phyloP scores from a whole-genome alignment of 108 stramenopile genomes.

The Cyclotella cryptica region DNA sequence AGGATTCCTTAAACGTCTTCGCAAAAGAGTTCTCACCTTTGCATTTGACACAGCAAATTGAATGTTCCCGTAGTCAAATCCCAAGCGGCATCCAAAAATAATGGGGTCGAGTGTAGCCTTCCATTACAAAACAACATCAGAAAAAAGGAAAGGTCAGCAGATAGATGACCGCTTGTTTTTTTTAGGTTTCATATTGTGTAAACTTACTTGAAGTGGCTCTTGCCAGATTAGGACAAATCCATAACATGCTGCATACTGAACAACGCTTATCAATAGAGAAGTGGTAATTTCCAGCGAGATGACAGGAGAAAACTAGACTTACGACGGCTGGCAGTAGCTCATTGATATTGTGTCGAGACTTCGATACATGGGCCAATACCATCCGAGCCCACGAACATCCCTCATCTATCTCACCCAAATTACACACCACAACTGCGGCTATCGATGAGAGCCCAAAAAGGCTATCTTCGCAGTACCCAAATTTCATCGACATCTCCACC shows the following conservation, averaged over 20 bases:
- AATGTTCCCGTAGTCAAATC: background rate
- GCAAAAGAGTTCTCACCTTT: background rate
- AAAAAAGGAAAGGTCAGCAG: background rate
- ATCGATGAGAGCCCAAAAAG: slow-evolving; percentile 18
- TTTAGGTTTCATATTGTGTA: too few species aligned
- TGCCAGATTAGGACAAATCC: slow-evolving; percentile 5
- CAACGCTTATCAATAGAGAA: too few species aligned
- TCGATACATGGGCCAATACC: slow-evolving; percentile 13
- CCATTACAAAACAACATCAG: background rate
- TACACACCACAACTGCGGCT: slow-evolving; percentile 16
- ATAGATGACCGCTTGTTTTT: too few species aligned
- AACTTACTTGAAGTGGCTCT: slow-evolving; percentile 10
- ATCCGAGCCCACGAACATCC: slow-evolving; percentile 37
- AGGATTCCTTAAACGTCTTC: too few species aligned
- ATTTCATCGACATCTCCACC: slow-evolving; percentile 34
- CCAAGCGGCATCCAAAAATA: background rate
- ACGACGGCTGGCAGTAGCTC: slow-evolving; percentile 16
- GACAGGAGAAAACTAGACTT: background rate
- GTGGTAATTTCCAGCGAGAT: too few species aligned
- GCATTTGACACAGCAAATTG: background rate
- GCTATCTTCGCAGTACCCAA: slow-evolving; percentile 31
- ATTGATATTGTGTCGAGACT: background rate
- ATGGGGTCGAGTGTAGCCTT: slow-evolving; percentile 4
- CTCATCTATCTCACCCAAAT: slow-evolving; percentile 29
- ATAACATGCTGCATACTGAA: slow-evolving; percentile 10